phyloP scores from a whole-genome alignment of 106 monocot species.

The Allium cepa region DNA sequence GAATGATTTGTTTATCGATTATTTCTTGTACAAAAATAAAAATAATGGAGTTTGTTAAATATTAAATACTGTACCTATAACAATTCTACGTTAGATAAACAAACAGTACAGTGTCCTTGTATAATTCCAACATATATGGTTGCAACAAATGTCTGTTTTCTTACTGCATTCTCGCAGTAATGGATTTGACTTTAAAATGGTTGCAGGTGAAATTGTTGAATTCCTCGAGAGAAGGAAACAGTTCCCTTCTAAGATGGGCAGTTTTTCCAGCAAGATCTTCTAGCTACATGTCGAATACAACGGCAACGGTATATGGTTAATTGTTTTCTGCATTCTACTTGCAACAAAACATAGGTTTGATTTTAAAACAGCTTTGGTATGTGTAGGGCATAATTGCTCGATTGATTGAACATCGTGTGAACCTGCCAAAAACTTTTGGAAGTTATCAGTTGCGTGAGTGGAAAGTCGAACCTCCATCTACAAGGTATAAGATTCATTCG shows the following conservation, averaged over 20 bases:
- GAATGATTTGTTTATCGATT: too few relatives aligned
- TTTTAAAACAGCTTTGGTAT: background rate
- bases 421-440: conserved; percentile 77
- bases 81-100: too few relatives aligned
- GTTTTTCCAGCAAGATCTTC: conserved; percentile 58
- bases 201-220: conserved; percentile 57
- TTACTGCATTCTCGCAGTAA: too few relatives aligned
- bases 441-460: conserved; percentile 75
- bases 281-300: conserved; percentile 50
- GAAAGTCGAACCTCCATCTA: conserved; percentile 76
- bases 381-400: conserved; percentile 83
- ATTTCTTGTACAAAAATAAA: too few relatives aligned
- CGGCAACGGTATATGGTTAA: conserved; percentile 51
- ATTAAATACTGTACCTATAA: too few relatives aligned
- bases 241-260: conserved; percentile 58
- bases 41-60: too few relatives aligned
- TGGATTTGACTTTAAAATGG: background rate
- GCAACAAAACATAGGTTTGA: background rate
- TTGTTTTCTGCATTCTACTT: conserved; percentile 1
- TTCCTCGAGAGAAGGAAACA: conserved; percentile 43
- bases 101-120: too few relatives aligned
- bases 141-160: too few relatives aligned
- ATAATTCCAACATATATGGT: too few relatives aligned
- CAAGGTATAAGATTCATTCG: conserved; percentile 33
- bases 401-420: conserved; percentile 66